phyloP scores from a whole-genome alignment of 164 flowering plant genomes.

The Saururus chinensis region DNA sequence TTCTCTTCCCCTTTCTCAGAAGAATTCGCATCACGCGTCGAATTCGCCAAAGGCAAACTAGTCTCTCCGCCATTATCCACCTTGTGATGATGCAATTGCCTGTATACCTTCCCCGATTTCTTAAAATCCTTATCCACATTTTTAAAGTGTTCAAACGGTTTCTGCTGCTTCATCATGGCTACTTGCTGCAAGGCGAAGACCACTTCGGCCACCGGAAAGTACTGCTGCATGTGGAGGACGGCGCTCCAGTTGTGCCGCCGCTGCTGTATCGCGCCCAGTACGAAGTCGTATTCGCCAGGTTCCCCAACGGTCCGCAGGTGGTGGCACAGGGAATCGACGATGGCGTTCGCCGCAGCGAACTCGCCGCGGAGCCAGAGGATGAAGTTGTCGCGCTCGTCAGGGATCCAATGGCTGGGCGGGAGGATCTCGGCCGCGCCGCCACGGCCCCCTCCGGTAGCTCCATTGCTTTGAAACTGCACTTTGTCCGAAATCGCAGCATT shows the following conservation, averaged over 20 bases:
- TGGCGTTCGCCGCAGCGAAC: slow-evolving; percentile 88
- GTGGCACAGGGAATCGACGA: slow-evolving; percentile 63
- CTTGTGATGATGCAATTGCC: slow-evolving; percentile 24
- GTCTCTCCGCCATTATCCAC: slow-evolving; percentile 25
- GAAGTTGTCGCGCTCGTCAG: slow-evolving; percentile 73
- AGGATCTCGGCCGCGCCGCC: slow-evolving; percentile 19
- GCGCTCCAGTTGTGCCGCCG: slow-evolving; percentile 73
- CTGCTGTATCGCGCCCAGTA: slow-evolving; percentile 48
- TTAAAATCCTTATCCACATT: slow-evolving; percentile 31
- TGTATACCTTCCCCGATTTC: slow-evolving; percentile 24
- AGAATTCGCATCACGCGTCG: not conserved
- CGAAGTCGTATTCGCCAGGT: slow-evolving; percentile 71
- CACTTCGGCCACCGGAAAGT: slow-evolving; percentile 61
- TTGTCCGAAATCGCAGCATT: slow-evolving; percentile 47
- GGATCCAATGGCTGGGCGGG: slow-evolving; percentile 38
- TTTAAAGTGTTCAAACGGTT: slow-evolving; percentile 24
- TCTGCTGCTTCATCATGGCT: slow-evolving; percentile 43
- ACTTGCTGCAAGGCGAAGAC: slow-evolving; percentile 52
- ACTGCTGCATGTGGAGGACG: slow-evolving; percentile 89
- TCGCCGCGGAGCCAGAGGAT: slow-evolving; percentile 72
- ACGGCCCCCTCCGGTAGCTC: not conserved
- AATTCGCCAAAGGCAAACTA: slow-evolving; percentile 13
- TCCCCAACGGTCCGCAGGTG: slow-evolving; percentile 53
- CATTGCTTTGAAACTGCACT: slow-evolving; percentile 38
- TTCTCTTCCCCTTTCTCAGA: slow-evolving; percentile 11